A percentile compares a stretch with the other conserved stretches of the same genome.
phyloP scores from a whole-genome alignment of 2,329 filamentous ascomycete genomes.

The Rhinocladiella mackenziei region DNA sequence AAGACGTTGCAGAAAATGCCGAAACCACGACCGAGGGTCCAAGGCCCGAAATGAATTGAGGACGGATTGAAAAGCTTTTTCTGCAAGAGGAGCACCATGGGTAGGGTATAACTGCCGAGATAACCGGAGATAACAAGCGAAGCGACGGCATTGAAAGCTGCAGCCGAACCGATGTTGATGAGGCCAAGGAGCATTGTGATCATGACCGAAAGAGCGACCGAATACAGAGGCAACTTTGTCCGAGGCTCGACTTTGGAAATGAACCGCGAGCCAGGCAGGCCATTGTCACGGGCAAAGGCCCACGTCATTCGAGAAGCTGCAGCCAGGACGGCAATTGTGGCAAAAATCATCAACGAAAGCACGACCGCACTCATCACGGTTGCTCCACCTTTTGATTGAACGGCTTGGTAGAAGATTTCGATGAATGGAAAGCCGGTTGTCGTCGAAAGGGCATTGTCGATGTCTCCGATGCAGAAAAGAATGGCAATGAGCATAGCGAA shows the following conservation, averaged over 20 bases:
- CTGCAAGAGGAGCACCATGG: constrained; percentile 39
- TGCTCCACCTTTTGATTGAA: constrained; percentile 41
- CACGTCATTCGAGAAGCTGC: constrained; percentile 41
- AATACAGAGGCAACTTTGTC: constrained; percentile 39
- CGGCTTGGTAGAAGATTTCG: constrained; percentile 49
- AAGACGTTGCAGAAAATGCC: constrained; percentile 42
- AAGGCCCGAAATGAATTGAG: constrained; percentile 33
- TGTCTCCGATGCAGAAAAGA: constrained; percentile 38
- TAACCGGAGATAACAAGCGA: constrained; percentile 50
- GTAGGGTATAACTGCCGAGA: constrained; percentile 51
- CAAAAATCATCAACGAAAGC: constrained; percentile 32
- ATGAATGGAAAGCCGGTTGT: constrained; percentile 38
- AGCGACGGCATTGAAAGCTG: constrained; percentile 53
- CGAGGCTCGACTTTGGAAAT: constrained; percentile 46
- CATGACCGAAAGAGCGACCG: constrained; percentile 26
- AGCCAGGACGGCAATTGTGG: constrained; percentile 33
- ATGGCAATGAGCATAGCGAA: constrained; percentile 39
- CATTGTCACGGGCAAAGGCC: constrained; percentile 44
- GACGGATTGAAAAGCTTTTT: constrained; percentile 22
- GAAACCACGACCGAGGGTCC: constrained; percentile 36
- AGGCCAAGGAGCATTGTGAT: constrained; percentile 27
- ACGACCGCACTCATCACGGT: constrained; percentile 41
- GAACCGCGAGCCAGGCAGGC: constrained; percentile 36
- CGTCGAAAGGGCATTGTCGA: constrained; percentile 30
- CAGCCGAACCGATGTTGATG: constrained; percentile 32